Base-by-base conservation (phyloP, 2,329 filamentous ascomycete species). In the Calcarisporium arbuscula region DNA sequence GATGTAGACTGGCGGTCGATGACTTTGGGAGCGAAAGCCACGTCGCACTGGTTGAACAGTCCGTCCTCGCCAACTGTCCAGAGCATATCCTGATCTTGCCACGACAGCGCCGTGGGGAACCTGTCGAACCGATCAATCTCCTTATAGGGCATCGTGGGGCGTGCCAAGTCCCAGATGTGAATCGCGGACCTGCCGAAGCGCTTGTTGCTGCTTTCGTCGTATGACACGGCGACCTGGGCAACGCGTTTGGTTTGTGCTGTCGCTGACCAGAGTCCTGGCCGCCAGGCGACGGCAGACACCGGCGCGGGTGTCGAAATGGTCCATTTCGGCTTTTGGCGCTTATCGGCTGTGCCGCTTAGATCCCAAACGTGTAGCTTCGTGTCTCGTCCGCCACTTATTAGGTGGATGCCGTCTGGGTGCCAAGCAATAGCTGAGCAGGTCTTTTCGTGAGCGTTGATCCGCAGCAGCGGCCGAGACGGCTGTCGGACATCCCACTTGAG, bases 121-220 rank as follows among this genome's bases (percentile, higher is more conserved):
- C 52, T 64, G 16, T 74, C 69, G 43, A 80, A 82, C 25, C 70
- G 60, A 39, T 79, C 72, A 30, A 83, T 69, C 45, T 80, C 74
- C 43, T 80, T 80, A 49, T 79, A 82, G 0, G 79, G 77, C 64
- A 83, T 70, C 2, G 76, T 74, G 2, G 79, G 76, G 20, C 80
- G 65, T 6, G 76, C 78, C n/a, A 84, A 57, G 49, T 84, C 80
- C 77, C 78, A 84, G 15, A 83, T 64, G 37, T 83, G 77, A 11
- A 82, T 74, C 0, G 68, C 63, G 19, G 67, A 72, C 28, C 74
- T 72, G 27, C 75, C 76, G 34, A 70, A 70, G 8, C 68, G 64
- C 37, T 68, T 70, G 28, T 66, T 55, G 45, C 68, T 68, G 27
- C 62, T 63, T 44, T 77, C 75, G 39, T 80, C 72, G 48, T 82